Evolutionary conservation across 176 grass and related monocot species (phyloP), one percentile per base, ranked within the genome.

Genomic region (Eragrostis nindensis): DNA sequence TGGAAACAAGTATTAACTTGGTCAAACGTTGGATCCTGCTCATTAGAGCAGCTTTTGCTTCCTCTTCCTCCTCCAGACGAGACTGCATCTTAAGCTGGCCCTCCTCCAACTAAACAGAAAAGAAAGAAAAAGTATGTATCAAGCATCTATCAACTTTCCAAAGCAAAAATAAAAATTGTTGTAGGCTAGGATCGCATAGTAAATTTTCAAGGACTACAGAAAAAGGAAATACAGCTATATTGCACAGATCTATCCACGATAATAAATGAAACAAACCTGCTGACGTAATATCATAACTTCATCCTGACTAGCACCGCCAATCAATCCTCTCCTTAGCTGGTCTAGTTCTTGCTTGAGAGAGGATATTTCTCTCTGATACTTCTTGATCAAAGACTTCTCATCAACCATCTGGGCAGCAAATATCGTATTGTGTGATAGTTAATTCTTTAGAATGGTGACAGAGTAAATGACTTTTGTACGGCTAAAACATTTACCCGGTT

Each of bases 61-160:
- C 96, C 85, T 99, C 96, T 99, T 99, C 96, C 82, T 99, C 96
- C 84, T 99, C 96, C 32, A 99, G 69, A 52, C 96, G 91, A 69
- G 79, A 99, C 71, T 99, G 96, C 96, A 99, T 99, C 77, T 99
- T 99, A 75, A 99, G 93, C 71, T 99, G 96, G 21, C 96, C 96
- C 69, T 91, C 96, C 79, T 99, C 93, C 75, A 99, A 84, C 96
- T 95, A 84, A 43, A 84, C 36, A 10, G 38, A 78, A 82, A 24
- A 83, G 6, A 85, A 61, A 52, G 50, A 77, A 73, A 59, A 66
- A 80, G 76, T 91, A 60, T 46, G 3, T 75, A 45, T 77, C 61
- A 78, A 26, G 70, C 64, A 84, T 71, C 52, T 49, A 72, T 78
- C 76, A 71, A 60, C 25, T 71, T 66, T 61, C 5, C 36, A 76